Conservation (phyloP, 2,329 filamentous ascomycete species). For the Rhynchosporium graminicola region DNA sequence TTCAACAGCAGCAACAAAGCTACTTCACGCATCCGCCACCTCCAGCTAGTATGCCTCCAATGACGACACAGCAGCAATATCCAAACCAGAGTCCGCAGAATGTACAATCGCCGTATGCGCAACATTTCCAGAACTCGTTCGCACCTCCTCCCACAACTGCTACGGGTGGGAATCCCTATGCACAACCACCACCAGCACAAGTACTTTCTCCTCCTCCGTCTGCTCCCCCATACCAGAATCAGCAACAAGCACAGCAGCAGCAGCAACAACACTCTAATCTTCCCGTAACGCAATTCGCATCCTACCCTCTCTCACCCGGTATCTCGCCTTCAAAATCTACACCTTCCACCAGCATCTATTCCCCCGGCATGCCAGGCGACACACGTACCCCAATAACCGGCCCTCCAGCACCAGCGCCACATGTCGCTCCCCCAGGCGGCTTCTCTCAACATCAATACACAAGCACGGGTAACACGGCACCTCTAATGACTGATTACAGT, state of each 20-base stretch:
- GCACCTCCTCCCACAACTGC: constrained; percentile 33
- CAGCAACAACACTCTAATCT: constrained; percentile 24
- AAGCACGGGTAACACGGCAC: constrained; percentile 38
- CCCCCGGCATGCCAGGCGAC: constrained; percentile 19
- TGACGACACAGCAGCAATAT: constrained; percentile 19
- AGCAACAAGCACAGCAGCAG: constrained; percentile 27
- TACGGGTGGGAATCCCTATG: constrained; percentile 28
- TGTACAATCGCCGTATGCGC: constrained; percentile 32
- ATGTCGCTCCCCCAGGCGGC: constrained; percentile 50
- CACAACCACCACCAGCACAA: constrained; percentile 27
- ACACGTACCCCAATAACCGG: constrained; percentile 2
- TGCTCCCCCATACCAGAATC: constrained; percentile 14
- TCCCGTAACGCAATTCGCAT: constrained; percentile 45
- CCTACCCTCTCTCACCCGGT: constrained; percentile 49
- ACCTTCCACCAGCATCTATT: constrained; percentile 41
- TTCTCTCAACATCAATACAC: constrained; percentile 57
- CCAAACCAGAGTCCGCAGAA: constrained; percentile 25
- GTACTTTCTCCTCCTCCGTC: constrained; percentile 21
- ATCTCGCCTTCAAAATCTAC: constrained; percentile 43
- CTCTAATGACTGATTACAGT: constrained; percentile 50
- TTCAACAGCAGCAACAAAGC: constrained; percentile 25
- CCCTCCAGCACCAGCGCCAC: constrained; percentile 10
- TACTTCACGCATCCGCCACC: constrained; percentile 45
- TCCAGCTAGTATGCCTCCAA: constrained; percentile 23
- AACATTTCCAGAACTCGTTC: constrained; percentile 34